Evolutionary conservation across 805 yeast species (phyloP), one percentile per base, ranked within the genome.

Genomic region (Saccharomycopsis oosterbeekiorum): DNA sequence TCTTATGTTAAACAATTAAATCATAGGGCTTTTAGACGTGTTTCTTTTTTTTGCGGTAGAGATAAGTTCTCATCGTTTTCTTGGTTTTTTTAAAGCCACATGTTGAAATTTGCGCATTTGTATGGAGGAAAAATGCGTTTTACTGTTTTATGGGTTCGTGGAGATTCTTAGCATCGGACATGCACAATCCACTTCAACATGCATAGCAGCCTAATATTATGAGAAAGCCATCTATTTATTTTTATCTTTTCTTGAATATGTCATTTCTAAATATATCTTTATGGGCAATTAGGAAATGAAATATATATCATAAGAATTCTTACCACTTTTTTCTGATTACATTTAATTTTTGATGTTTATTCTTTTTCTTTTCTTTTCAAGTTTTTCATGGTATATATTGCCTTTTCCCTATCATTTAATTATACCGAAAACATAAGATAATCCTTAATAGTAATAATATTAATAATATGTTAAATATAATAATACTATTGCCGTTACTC

Each of bases 211-310:
- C 53, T 15, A 24, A 47, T 47, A 24, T 47, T 24, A n/a, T 21
- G 26, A 10, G 26, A 47, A 24, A 47, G 53, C 53, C 53, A 47
- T 21, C 21, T 47, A 47, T 21, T 47, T 47, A 47, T 47, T 47
- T 47, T 11, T 47, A 47, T 47, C 53, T 47, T 47, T 47, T 12
- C 5, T 47, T 26, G 26, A 47, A 24, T 24, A 47, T 47, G 53
- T 47, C 53, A 47, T 24, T 42, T 47, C 53, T 47, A 47, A 47
- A 47, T 47, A 47, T 47, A 47, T 47, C 53, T 47, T 47, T 21
- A 47, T 21, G n/a, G 53, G 26, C 17, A 47, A 47, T 24, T 47
- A 47, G 53, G 36, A 21, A 47, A 47, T 21, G n/a, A 47, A 47
- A 47, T 47, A 47, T 21, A 47, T 47, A 47, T 47, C 34, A 24